A percentile compares a stretch with the other conserved stretches of the same genome.
phyloP scores from a whole-genome alignment of 1,284 basidiomycete genomes.

The Taiwanofungus camphoratus region DNA sequence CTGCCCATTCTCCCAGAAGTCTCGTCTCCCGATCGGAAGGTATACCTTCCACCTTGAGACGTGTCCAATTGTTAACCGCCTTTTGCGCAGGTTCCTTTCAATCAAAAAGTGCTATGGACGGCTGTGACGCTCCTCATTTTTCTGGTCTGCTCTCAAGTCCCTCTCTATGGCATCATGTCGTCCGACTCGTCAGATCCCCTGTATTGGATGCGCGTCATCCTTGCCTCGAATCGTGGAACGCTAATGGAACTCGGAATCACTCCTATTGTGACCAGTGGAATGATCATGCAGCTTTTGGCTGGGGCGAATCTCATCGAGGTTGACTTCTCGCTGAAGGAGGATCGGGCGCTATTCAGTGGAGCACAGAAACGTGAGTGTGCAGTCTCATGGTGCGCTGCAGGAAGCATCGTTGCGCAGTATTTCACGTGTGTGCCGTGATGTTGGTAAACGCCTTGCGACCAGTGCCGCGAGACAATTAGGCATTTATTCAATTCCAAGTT shows the following conservation, averaged over 20 bases:
- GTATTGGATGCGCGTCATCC: constrained; percentile 99
- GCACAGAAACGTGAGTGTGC: constrained; percentile 89
- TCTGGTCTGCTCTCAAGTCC: constrained; percentile 96
- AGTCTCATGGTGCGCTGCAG: not conserved
- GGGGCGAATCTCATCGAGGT: constrained; percentile 98
- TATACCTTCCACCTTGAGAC: constrained; percentile 26
- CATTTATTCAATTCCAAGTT: constrained; percentile 6
- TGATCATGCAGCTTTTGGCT: constrained; percentile 99
- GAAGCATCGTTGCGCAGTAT: not conserved
- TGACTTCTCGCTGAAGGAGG: constrained; percentile 96
- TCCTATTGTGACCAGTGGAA: constrained; percentile 95
- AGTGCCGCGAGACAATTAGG: too few relatives aligned
- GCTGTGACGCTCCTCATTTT: constrained; percentile 96
- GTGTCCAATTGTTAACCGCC: not conserved
- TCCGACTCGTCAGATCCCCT: constrained; percentile 97
- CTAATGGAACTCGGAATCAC: constrained; percentile 99
- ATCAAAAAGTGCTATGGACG: constrained; percentile 96
- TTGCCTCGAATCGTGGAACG: constrained; percentile 96
- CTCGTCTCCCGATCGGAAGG: constrained; percentile 93
- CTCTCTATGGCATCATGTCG: constrained; percentile 96
- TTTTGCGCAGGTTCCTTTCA: constrained; percentile 75
- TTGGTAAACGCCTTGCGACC: too few relatives aligned
- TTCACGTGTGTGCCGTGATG: not conserved
- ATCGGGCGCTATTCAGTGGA: constrained; percentile 91
- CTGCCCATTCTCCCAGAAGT: constrained; percentile 93